phyloP scores from a whole-genome alignment of 225 moss, liverwort and hornwort genomes.

The Pseudoscleropodium purum region DNA sequence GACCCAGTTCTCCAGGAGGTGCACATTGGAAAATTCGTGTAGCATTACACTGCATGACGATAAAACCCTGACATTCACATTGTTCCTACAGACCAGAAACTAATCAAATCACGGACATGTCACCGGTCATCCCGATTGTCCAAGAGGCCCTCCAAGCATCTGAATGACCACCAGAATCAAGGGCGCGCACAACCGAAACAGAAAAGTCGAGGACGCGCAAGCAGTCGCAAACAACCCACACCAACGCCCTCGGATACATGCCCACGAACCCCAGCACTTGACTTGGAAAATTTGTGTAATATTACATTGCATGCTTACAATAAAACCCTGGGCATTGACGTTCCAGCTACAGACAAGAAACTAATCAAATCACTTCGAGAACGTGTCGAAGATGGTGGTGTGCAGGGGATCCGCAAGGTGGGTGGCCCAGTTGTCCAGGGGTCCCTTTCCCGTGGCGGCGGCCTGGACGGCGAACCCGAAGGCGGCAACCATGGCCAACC shows the following conservation, averaged over 20 bases:
- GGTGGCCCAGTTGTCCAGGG: constrained; percentile 95
- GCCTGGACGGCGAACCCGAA: constrained; percentile 93
- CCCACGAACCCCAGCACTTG: background rate
- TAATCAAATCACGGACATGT: no score
- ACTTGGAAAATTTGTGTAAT: constrained; percentile 21
- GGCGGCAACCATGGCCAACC: constrained; percentile 92
- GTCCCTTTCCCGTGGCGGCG: constrained; percentile 94
- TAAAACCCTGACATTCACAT: background rate
- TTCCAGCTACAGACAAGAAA: background rate
- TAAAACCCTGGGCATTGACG: background rate
- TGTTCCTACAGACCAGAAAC: background rate
- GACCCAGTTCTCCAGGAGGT: background rate
- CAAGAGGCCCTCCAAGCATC: background rate
- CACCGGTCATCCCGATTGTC: background rate
- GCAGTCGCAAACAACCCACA: background rate
- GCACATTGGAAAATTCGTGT: background rate
- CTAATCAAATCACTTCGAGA: constrained; percentile 65
- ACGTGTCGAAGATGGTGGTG: constrained; percentile 98
- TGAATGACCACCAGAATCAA: background rate
- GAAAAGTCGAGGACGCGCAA: background rate
- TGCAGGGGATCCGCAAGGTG: constrained; percentile 96
- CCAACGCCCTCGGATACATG: background rate
- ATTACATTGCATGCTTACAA: constrained; percentile 40
- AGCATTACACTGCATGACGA: background rate
- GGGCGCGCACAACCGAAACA: background rate